These are phyloP conservation scores for Orbilia oligospora DNA, from an alignment of 2,329 filamentous ascomycete genomes.

Conservation along the genomic window DNA sequence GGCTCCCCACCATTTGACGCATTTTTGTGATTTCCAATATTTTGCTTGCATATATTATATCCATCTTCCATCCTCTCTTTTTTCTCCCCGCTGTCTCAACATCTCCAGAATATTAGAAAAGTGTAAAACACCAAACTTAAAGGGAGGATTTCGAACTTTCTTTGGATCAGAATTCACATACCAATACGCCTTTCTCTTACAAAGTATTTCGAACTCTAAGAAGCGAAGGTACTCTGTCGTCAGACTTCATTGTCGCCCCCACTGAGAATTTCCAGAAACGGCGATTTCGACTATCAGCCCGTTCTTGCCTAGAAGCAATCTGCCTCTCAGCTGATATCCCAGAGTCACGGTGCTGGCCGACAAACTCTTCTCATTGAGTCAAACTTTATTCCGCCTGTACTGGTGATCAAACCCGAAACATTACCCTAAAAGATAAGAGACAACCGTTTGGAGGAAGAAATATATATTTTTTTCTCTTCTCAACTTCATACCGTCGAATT, in stretches of 20 bases:
- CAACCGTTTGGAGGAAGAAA: conserved; percentile 8
- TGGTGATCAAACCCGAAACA: conserved; percentile 24
- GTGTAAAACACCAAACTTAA: conserved; percentile 30
- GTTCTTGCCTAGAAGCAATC: conserved; percentile 38
- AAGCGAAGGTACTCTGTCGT: conserved; percentile 20
- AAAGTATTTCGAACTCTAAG: conserved; percentile 10
- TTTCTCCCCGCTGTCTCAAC: conserved; percentile 49
- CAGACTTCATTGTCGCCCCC: conserved; percentile 13
- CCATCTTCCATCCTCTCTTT: conserved; percentile 17
- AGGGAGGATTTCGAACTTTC: conserved; percentile 31
- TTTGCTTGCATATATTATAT: conserved; percentile 29
- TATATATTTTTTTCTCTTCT: conserved; percentile 2
- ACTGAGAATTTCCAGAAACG: conserved; percentile 44
- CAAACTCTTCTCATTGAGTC: conserved; percentile 28
- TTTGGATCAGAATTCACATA: background rate
- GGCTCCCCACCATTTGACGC: conserved; percentile 47
- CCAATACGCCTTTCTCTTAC: background rate
- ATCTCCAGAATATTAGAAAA: conserved; percentile 37
- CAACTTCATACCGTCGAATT: conserved; percentile 8
- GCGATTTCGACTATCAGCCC: conserved; percentile 28
- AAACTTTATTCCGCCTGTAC: conserved; percentile 42
- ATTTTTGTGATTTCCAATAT: conserved; percentile 18
- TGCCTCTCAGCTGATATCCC: conserved; percentile 25
- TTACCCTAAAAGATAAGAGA: conserved; percentile 31
- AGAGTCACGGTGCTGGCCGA: conserved; percentile 9